Percentiles rank a stretch among this genome's conserved stretches.
These are phyloP conservation scores for Cudoniella acicularis DNA, from an alignment of 495 filamentous ascomycete species.

Conservation along the genomic window DNA sequence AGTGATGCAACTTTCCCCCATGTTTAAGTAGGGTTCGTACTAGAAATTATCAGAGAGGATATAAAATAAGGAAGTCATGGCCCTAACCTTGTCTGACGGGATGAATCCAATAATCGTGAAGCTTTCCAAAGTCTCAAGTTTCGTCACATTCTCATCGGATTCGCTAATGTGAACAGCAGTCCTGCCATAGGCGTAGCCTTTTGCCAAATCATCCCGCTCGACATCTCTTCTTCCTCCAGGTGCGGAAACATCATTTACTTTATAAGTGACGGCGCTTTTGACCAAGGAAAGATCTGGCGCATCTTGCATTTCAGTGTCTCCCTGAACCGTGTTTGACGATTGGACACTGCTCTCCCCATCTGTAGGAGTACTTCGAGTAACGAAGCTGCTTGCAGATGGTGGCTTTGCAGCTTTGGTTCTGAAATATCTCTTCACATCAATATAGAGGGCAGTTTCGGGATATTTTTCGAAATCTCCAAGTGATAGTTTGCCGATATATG, in stretches of 20 bases:
- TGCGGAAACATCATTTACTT: conserved; percentile 67
- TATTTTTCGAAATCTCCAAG: conserved; percentile 75
- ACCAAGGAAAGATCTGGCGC: conserved; percentile 56
- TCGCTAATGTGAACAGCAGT: conserved; percentile 87
- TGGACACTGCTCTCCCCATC: conserved; percentile 41
- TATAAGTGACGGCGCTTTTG: conserved; percentile 70
- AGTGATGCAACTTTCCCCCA: conserved; percentile 72
- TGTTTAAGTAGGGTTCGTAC: conserved; percentile 82
- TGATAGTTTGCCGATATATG: conserved; percentile 75
- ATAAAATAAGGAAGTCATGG: conserved; percentile 1
- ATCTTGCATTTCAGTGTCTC: conserved; percentile 38
- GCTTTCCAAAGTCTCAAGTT: conserved; percentile 67
- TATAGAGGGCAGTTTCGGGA: conserved; percentile 65
- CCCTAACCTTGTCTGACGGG: conserved; percentile 60
- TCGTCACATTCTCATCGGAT: conserved; percentile 77
- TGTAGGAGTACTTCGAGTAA: conserved; percentile 39
- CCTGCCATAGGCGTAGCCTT: conserved; percentile 90
- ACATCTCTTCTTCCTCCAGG: conserved; percentile 83
- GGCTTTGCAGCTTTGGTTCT: conserved; percentile 72
- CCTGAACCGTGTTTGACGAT: conserved; percentile 43
- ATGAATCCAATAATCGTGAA: conserved; percentile 88
- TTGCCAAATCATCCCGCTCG: conserved; percentile 77
- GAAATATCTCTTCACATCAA: conserved; percentile 88
- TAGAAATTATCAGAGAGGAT: conserved; percentile 31
- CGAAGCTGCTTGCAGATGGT: conserved; percentile 72